Evolutionary conservation across 495 filamentous ascomycete species (phyloP), one percentile per base, ranked within the genome.

Genomic region (Penicillium ucsense): DNA sequence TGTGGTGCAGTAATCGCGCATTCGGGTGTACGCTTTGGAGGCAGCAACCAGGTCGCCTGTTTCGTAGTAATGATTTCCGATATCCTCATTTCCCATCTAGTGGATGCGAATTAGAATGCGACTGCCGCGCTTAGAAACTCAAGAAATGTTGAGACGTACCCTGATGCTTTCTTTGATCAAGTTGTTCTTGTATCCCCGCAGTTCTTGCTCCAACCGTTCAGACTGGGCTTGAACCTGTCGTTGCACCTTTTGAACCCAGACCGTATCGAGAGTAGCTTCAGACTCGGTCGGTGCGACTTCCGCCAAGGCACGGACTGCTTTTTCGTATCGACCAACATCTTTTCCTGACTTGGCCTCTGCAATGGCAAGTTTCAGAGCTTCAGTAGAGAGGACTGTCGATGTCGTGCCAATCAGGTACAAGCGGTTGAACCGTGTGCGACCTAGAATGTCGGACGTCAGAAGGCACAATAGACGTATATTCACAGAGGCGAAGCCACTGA

Each of bases 101-200:
- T 8, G 20, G 10, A 11, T 38, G 33, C 48, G 29, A 53, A 57
- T 57, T 32, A 59, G 46, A 32, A 20, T 12, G 4, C 40, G 11
- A 10, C 12, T 8, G 2, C 12, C 8, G 6, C 5, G 36, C 4
- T 6, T 3, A 12, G 4, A 8, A 3, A 1, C 5, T 2, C 4
- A 1, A 8, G 9, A 20, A 5, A 1, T 28, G 20, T 29, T 35
- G n/a, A 31, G 6, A 53, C 82, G 46, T 75, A 94, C 89, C 57
- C 94, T 71, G 51, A 97, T 95, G 66, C 90, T 96, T 66, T 98
- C 92, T 62, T 96, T 96, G 52, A 98, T 88, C 34, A 97, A 65
- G 52, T 97, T 98, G 56, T 97, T 94, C 65, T 95, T 98, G 68
- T 97, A 97, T 5, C 84, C 86, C 61, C 87, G 87, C 31, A 98